Base-by-base conservation (phyloP, 2,329 filamentous ascomycete genomes). In the Hypoxylon sp. region DNA sequence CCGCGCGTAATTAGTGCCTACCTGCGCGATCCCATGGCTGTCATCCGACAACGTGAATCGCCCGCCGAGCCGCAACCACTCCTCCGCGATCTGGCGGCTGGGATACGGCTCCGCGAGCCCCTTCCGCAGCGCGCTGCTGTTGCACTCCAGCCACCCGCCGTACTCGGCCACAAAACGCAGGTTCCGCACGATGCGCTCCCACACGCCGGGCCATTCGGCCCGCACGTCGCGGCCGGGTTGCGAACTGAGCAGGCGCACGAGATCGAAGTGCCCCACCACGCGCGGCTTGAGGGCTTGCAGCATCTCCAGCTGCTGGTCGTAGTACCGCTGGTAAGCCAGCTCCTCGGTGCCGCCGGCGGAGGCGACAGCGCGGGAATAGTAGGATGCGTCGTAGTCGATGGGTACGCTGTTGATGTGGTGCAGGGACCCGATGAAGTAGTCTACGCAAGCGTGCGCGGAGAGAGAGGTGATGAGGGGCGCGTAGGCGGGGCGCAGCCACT, bases 21-120 rank as follows among this genome's bases (percentile, higher is more conserved):
- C 86, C 77, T 99, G 95, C 1, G 87, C 91, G 64, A 93, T 87
- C 41, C 93, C 93, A 82, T 99, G 96, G 78, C 94, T 97, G 80
- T 99, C 96, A 79, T 99, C 96, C 5, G 93, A 97, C 73, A 99
- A 86, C 58, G 93, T 97, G 80, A 98, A 97, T 66, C 87, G 88
- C 23, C 96, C 94, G 23, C 90, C 90, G 74, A 93, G 85, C 6
- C 80, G 80, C 59, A 94, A 76, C 83, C 93, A 97, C 77, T 89
- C 88, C 91, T 93, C 86, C 73, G 93, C 93, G 75, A 99, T 91
- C 73, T 89, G 85, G 59, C 87, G 85, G 68, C 89, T 89, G 0
- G 96, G 96, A 83, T 99, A 99, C 49, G 95, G 93, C 83, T 98
- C 94, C 19, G 83, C 87, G 80, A 98, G 87, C 4, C 95, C 96